Percentiles rank a stretch among this genome's conserved stretches.
Evolutionary conservation across 768 basidiomycete genomes (phyloP).

Genomic region (Tubosaeta sp.): DNA sequence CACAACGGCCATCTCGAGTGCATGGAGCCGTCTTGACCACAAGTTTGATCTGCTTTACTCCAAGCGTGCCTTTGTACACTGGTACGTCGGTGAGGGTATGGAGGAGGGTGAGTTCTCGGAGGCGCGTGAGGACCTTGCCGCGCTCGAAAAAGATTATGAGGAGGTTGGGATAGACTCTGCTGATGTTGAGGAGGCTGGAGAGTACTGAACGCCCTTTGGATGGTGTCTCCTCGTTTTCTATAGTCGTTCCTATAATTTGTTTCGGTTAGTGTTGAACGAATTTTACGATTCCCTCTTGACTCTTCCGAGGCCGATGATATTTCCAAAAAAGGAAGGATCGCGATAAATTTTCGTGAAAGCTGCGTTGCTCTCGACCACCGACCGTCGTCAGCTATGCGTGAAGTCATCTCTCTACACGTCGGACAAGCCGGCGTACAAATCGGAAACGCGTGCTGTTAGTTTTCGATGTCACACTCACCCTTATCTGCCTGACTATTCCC

Average conservation of each 20-base stretch:
- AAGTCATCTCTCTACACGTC: conserved; percentile 95
- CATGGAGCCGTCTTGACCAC: conserved; percentile 73
- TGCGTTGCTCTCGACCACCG: conserved; percentile 4
- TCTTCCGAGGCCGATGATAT: conserved; percentile 16
- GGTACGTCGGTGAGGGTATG: conserved; percentile 78
- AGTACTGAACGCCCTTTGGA: conserved; percentile 35
- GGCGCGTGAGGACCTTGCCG: conserved; percentile 98
- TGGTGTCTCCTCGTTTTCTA: conserved; percentile 22
- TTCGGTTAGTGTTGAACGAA: conserved; percentile 29
- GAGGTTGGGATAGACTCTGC: conserved; percentile 66
- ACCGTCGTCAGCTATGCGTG: conserved; percentile 52
- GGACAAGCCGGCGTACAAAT: conserved; percentile 97
- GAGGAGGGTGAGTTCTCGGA: conserved; percentile 97
- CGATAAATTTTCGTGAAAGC: conserved; percentile 23
- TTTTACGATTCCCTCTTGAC: conserved; percentile 30
- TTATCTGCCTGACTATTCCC: conserved; percentile 13
- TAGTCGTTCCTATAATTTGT: conserved; percentile 30
- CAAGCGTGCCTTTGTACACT: conserved; percentile 52
- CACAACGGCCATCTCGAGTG: conserved; percentile 66
- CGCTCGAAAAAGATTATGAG: conserved; percentile 96
- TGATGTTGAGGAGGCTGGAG: conserved; percentile 46
- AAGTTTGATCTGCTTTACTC: conserved; percentile 80
- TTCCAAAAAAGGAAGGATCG: conserved; percentile 21
- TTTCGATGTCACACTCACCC: conserved; percentile 2
- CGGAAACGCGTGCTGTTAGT: conserved; percentile 93